Percentiles rank a stretch among this genome's conserved stretches.
phyloP scores from a whole-genome alignment of 2,329 filamentous ascomycete genomes.

The Elsinoe arachidis region DNA sequence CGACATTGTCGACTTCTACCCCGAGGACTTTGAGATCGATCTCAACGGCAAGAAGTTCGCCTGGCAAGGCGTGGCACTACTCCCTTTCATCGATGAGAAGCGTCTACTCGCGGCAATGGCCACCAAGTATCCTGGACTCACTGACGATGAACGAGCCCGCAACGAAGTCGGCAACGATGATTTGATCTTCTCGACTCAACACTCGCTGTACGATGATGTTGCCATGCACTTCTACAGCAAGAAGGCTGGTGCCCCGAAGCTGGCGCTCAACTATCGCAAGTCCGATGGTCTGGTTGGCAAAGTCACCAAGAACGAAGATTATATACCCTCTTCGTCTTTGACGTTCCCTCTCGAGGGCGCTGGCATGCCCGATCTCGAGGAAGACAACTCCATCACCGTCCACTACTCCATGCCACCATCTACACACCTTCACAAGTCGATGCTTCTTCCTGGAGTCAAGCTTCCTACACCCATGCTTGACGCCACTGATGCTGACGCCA shows the following conservation, averaged over 20 bases:
- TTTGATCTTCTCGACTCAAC: slow-evolving; percentile 72
- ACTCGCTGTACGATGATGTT: slow-evolving; percentile 79
- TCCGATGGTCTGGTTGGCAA: slow-evolving; percentile 73
- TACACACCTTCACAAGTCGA: slow-evolving; percentile 75
- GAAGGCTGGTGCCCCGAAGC: slow-evolving; percentile 58
- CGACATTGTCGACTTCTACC: slow-evolving; percentile 95
- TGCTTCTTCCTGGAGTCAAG: slow-evolving; percentile 78
- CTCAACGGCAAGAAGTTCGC: slow-evolving; percentile 97
- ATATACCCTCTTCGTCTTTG: slow-evolving; percentile 76
- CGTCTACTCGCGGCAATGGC: slow-evolving; percentile 74
- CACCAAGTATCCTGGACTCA: slow-evolving; percentile 71
- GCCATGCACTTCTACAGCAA: slow-evolving; percentile 86
- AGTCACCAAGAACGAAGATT: slow-evolving; percentile 72
- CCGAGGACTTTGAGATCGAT: slow-evolving; percentile 85
- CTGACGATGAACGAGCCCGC: slow-evolving; percentile 64
- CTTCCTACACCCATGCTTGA: slow-evolving; percentile 65
- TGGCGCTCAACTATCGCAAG: slow-evolving; percentile 64
- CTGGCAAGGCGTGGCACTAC: slow-evolving; percentile 88
- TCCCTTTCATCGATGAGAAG: slow-evolving; percentile 93
- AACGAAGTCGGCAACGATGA: slow-evolving; percentile 76
- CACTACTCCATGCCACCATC: slow-evolving; percentile 73
- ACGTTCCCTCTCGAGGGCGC: slow-evolving; percentile 65
- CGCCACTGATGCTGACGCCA: slow-evolving; percentile 63
- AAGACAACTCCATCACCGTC: slow-evolving; percentile 82
- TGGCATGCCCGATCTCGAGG: slow-evolving; percentile 67